A percentile compares a stretch with the other conserved stretches of the same genome.
These are phyloP conservation scores for Colletotrichum orbiculare DNA, from an alignment of 2,329 filamentous ascomycete genomes.

Conservation along the genomic window DNA sequence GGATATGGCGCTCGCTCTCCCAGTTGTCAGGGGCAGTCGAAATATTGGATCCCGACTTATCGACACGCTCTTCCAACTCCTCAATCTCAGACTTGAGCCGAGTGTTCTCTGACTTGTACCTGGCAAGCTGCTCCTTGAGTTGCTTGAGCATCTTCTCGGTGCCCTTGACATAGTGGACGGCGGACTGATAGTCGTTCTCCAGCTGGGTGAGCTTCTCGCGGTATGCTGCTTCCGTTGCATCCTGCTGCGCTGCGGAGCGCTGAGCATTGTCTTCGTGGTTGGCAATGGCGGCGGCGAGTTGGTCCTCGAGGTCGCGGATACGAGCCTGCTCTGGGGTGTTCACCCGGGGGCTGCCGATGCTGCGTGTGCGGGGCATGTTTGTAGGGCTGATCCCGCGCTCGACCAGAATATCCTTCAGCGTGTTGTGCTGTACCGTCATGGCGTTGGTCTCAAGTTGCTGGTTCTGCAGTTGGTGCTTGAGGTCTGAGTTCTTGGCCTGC, in stretches of 20 bases:
- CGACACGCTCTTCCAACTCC: slow-evolving; percentile 67
- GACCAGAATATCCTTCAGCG: slow-evolving; percentile 89
- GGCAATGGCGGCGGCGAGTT: slow-evolving; percentile 80
- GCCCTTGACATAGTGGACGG: slow-evolving; percentile 97
- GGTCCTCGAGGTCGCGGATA: slow-evolving; percentile 86
- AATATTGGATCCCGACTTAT: slow-evolving; percentile 47
- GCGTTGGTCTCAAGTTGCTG: slow-evolving; percentile 96
- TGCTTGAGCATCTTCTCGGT: slow-evolving; percentile 99
- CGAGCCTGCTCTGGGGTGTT: slow-evolving; percentile 84
- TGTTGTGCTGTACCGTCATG: slow-evolving; percentile 89
- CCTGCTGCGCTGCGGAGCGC: slow-evolving; percentile 80
- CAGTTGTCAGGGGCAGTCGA: slow-evolving; percentile 67
- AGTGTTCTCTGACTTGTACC: slow-evolving; percentile 88
- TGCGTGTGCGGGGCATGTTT: slow-evolving; percentile 76
- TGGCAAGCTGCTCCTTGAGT: slow-evolving; percentile 96
- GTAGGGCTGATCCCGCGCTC: slow-evolving; percentile 89
- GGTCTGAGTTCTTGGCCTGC: slow-evolving; percentile 81
- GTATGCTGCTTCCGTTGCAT: slow-evolving; percentile 89
- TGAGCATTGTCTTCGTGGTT: slow-evolving; percentile 88
- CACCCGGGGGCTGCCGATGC: slow-evolving; percentile 78
- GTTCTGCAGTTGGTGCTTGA: slow-evolving; percentile 84
- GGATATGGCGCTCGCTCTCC: slow-evolving; percentile 76
- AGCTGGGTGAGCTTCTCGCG: slow-evolving; percentile 93
- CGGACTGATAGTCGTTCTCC: slow-evolving; percentile 97
- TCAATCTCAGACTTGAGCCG: slow-evolving; percentile 87